phyloP scores from a whole-genome alignment of 495 filamentous ascomycete genomes.

The Parachaetomium inaequale region DNA sequence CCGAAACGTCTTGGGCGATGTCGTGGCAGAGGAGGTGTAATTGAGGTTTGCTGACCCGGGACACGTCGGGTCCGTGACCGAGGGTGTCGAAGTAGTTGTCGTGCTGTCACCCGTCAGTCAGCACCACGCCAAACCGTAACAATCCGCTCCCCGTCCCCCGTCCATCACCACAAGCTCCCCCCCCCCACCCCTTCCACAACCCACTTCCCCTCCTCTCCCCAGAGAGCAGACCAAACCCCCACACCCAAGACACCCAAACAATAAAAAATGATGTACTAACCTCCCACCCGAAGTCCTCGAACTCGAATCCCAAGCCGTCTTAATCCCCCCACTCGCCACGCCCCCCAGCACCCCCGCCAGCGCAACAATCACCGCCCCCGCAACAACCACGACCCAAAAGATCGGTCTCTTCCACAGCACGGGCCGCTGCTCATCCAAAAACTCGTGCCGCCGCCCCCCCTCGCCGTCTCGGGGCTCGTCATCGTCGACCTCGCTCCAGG shows the following conservation, averaged over 20 bases:
- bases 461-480: background rate
- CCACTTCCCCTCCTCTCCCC: no score
- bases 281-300: background rate
- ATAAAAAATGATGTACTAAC: background rate
- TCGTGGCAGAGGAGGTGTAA: slow-evolving; percentile 11
- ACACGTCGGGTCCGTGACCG: slow-evolving; percentile 8
- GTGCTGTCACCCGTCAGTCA: background rate
- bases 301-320: slow-evolving; percentile 11
- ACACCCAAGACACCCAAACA: background rate
- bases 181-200: no score
- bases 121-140: background rate
- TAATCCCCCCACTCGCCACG: slow-evolving; percentile 20
- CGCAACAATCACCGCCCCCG: slow-evolving; percentile 9
- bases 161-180: no score
- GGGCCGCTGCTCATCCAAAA: background rate
- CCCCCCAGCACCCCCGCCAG: slow-evolving; percentile 25
- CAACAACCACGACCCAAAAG: slow-evolving; percentile 21
- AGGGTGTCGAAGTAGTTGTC: background rate
- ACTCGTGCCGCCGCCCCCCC: background rate
- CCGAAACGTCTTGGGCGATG: slow-evolving; percentile 7
- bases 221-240: no score
- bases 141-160: no score
- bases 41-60: slow-evolving; percentile 17
- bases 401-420: slow-evolving; percentile 10
- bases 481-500: slow-evolving; percentile 13